Evolutionary conservation across 495 filamentous ascomycete species (phyloP), one percentile per base, ranked within the genome.

Genomic region (Rusavskia elegans): DNA sequence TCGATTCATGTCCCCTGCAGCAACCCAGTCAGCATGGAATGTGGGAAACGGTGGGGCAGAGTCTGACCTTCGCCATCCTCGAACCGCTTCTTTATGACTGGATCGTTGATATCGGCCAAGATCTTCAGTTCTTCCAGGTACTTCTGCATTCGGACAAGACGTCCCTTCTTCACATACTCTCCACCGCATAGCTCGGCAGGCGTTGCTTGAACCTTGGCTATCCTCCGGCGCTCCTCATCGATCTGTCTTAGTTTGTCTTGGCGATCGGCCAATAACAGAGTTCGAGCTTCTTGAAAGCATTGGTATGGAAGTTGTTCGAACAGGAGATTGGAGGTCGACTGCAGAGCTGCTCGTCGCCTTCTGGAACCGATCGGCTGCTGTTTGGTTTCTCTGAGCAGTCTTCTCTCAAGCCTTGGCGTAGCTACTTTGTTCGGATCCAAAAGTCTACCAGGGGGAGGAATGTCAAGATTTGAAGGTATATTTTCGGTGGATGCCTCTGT

Each of bases 231-330:
- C 64, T 80, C 75, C 39, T 66, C 66, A n/a, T 72, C 65, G 48
- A 89, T 82, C 50, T 78, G 69, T 54, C 68, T 66, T 44, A 90
- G 50, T 68, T 97, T 99, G 67, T 93, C 79, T 51, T 80, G 68
- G 16, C 92, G 79, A 67, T 99, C 92, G 55, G 74, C 75, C 49
- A 75, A 73, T 41, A 99, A 72, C 36, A 97, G 65, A 60, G 85
- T 84, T 51, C 89, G 82, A 39, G 92, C 92, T 67, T 95, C 86
- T 67, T 99, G 92, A 76, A 95, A 99, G 63, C 85, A 90, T 73
- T 97, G 89, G 68, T 93, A 95, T 35, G 89, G 89, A 56, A 95
- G 68, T 62, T 89, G 84, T 66, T 90, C 84, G 67, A 99, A 97
- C 45, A 90, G 92, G 52, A 95, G 71, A 55, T 82, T 78, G 53